Percentiles rank a stretch among this genome's conserved stretches.
Evolutionary conservation across 495 filamentous ascomycete species (phyloP).

Genomic region (Penicillium pulvis): DNA sequence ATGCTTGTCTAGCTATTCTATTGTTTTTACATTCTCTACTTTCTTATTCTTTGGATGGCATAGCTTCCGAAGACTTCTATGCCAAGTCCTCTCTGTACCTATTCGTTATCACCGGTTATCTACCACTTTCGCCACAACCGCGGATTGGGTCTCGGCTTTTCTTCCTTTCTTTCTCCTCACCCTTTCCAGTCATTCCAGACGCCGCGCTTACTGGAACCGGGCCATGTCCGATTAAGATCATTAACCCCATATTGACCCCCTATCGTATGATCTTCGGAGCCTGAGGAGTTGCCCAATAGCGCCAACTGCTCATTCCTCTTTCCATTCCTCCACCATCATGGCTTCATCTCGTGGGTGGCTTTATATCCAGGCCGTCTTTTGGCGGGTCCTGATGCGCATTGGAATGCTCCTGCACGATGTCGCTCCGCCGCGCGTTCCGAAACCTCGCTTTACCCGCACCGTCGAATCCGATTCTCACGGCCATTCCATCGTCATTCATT

Average conservation of each 20-base stretch:
- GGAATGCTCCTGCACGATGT: slow-evolving; percentile 78
- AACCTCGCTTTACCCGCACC: slow-evolving; percentile 63
- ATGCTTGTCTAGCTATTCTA: background rate
- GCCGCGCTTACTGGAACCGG: background rate
- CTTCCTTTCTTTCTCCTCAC: background rate
- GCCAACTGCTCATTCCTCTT: background rate
- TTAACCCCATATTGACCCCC: background rate
- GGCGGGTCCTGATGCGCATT: slow-evolving; percentile 75
- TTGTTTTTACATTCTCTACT: background rate
- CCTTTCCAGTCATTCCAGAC: background rate
- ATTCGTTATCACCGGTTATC: background rate
- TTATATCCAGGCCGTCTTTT: slow-evolving; percentile 69
- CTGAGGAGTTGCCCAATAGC: background rate
- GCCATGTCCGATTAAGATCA: background rate
- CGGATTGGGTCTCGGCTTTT: background rate
- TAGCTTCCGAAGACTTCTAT: background rate
- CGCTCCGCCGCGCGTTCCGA: slow-evolving; percentile 65
- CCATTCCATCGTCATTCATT: slow-evolving; percentile 69
- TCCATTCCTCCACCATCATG: slow-evolving; percentile 28
- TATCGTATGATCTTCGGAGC: background rate
- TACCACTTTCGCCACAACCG: background rate
- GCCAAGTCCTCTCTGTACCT: background rate
- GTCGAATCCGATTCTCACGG: slow-evolving; percentile 56
- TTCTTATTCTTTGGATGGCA: background rate
- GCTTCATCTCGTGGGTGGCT: slow-evolving; percentile 66